These are phyloP conservation scores for Infundibulicybe gibba DNA, from an alignment of 768 basidiomycete genomes.

Conservation along the genomic window DNA sequence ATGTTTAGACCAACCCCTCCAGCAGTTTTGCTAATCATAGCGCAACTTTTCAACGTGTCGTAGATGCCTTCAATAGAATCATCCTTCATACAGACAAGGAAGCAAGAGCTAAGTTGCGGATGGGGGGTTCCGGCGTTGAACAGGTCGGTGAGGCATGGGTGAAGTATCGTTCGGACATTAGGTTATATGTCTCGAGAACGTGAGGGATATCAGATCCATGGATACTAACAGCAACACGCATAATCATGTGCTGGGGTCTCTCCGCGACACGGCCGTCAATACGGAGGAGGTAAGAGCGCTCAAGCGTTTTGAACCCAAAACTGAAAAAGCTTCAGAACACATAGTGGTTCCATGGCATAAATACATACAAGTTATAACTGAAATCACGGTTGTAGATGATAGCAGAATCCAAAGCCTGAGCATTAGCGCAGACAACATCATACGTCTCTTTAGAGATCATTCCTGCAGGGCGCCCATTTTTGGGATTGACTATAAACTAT, in stretches of 20 bases:
- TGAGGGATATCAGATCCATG: conserved; percentile 88
- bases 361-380: conserved; percentile 86
- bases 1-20: conserved; percentile 97
- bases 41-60: conserved; percentile 96
- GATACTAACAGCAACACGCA: conserved; percentile 98
- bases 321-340: conserved; percentile 28
- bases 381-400: conserved; percentile 99
- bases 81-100: conserved; percentile 97
- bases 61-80: conserved; percentile 99
- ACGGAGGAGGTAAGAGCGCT: conserved; percentile 94
- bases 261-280: conserved; percentile 95
- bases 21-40: conserved; percentile 99
- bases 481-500: conserved; percentile 74
- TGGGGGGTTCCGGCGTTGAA: conserved; percentile 98
- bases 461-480: conserved; percentile 80
- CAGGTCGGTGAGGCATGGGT: conserved; percentile 97
- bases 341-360: background rate
- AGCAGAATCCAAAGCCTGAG: conserved; percentile 82
- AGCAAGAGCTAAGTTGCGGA: conserved; percentile 95
- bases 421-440: conserved; percentile 75
- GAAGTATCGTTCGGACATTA: conserved; percentile 98
- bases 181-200: conserved; percentile 87
- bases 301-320: conserved; percentile 99
- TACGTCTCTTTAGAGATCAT: conserved; percentile 93
- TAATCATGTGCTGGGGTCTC: conserved; percentile 97